Evolutionary conservation across 495 filamentous ascomycete species (phyloP).

Genomic region (Friedmanniomyces endolithicus): DNA sequence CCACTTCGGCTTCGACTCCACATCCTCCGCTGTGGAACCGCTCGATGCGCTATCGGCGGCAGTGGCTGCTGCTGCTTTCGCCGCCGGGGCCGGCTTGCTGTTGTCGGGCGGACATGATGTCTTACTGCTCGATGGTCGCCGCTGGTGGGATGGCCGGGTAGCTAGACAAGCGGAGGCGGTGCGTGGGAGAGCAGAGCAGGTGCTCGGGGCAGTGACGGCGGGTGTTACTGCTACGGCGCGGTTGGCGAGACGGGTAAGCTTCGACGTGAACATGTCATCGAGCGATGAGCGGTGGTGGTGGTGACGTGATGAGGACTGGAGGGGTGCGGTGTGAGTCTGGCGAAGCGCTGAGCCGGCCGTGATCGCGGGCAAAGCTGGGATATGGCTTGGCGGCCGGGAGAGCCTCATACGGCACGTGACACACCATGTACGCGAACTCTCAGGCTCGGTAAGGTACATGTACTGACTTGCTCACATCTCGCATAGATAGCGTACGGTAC

Average conservation of each 20-base stretch:
- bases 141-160: slow-evolving; percentile 3
- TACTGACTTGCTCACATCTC: too few species aligned
- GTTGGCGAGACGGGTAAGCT: slow-evolving; percentile 19
- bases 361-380: background rate
- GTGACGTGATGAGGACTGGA: background rate
- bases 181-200: background rate
- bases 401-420: too few species aligned
- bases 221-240: slow-evolving; percentile 9
- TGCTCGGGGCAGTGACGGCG: background rate
- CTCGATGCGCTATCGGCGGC: background rate
- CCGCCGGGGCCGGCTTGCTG: slow-evolving; percentile 7
- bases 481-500: too few species aligned
- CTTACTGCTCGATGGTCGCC: slow-evolving; percentile 15
- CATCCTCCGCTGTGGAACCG: background rate
- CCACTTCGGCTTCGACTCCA: background rate
- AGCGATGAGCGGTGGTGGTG: background rate
- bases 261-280: slow-evolving; percentile 17
- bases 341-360: background rate
- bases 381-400: background rate
- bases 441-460: too few species aligned
- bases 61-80: background rate
- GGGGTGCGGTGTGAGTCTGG: background rate
- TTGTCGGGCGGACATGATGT: slow-evolving; percentile 16
- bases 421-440: too few species aligned
- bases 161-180: slow-evolving; percentile 2